Conservation (phyloP, 1,284 basidiomycete genomes). For the Baeospora myosura region DNA sequence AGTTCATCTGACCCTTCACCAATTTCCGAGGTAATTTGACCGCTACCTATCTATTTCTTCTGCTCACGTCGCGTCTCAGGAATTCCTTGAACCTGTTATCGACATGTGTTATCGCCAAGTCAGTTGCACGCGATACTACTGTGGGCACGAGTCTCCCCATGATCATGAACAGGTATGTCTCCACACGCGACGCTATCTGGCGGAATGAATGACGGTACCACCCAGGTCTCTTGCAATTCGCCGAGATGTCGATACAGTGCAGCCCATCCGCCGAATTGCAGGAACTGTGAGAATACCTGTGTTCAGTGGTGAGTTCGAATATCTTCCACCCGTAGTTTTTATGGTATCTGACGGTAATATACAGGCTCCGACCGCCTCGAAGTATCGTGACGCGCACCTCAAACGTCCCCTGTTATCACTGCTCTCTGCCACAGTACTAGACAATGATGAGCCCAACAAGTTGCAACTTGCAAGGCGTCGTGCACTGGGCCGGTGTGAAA, state of each 20-base stretch:
- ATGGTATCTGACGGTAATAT: not conserved
- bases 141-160: slow-evolving; percentile 8
- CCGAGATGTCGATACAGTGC: slow-evolving; percentile 7
- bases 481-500: too few relatives aligned
- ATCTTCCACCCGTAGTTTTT: not conserved
- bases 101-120: not conserved
- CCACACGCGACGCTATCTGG: not conserved
- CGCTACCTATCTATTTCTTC: too few relatives aligned
- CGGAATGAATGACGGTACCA: not conserved
- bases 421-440: too few relatives aligned
- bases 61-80: too few relatives aligned
- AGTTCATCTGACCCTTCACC: too few relatives aligned
- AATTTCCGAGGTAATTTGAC: too few relatives aligned
- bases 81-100: too few relatives aligned
- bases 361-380: slow-evolving; percentile 1
- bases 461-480: too few relatives aligned
- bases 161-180: slow-evolving; percentile 3
- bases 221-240: slow-evolving; percentile 7
- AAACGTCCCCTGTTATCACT: not conserved
- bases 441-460: too few relatives aligned
- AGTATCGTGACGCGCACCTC: not conserved
- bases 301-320: slow-evolving; percentile 6
- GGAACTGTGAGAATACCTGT: slow-evolving; percentile 7
- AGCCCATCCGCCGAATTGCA: slow-evolving; percentile 4
- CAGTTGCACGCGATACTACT: slow-evolving; percentile 6